Evolutionary conservation across 83 land plant species (phyloP), one percentile per base, ranked within the genome.

Genomic region (Thuja plicata): DNA sequence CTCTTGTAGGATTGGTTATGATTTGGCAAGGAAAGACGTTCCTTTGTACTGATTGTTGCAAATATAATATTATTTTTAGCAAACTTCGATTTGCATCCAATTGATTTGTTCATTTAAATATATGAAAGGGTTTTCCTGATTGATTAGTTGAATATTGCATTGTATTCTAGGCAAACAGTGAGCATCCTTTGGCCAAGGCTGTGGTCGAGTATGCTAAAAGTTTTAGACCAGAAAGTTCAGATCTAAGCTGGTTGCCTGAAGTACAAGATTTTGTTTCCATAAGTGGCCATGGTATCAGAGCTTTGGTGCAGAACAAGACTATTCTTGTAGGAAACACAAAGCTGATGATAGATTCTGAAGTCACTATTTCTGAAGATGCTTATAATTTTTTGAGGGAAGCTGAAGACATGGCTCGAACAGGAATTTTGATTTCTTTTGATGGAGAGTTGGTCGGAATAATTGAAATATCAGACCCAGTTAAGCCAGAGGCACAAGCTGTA

Each of bases 181-280:
- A 96, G 91, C 99, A 97, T 89, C 99, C 99, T 16, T 87, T 97
- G 78, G 99, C 96, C 10, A 96, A 96, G 88, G 97, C 97, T 32
- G 91, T 97, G 37, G 92, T 95, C 43, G 94, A 95, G 87, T 94
- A 96, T 88, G 94, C 96, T 27, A 94, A 91, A 74, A 91, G 71
- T 43, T 92, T 96, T 40, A 85, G 86, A 79, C 91, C 89, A 52
- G 94, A 90, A 32, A 90, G 84, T 48, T 92, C 91, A 46, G 88
- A 79, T 34, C 71, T 38, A 62, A 71, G 55, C 12, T 90, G 92
- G 91, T 48, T 73, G 48, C 93, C 92, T 30, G 95, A 92, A 89
- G 94, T 89, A 13, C 60, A 57, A 21, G 93, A 96, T 78, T 97
- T 96, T 85, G 60, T 84, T 45, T 90, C 95, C 2, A 88, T 96